Evolutionary conservation across 148 eudicot species (phyloP).

Genomic region (Camellia japonica): DNA sequence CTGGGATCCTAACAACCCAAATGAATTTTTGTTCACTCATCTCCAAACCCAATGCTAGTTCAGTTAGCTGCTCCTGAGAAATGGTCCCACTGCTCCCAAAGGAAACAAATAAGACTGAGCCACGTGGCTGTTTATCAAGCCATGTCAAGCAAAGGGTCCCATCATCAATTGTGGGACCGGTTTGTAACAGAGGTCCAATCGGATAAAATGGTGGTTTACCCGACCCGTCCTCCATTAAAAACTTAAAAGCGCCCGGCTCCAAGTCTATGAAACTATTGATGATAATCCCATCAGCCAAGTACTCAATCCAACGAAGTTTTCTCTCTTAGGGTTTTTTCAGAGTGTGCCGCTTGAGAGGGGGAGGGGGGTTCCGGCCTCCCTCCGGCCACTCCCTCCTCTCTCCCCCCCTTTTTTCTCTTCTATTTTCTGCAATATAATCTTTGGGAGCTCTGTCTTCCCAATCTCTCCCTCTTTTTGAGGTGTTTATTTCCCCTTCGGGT

Average conservation of each 20-base stretch:
- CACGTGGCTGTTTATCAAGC: slow-evolving; percentile 38
- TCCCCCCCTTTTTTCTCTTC: no score
- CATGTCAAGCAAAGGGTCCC: slow-evolving; percentile 22
- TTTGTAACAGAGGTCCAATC: slow-evolving; percentile 32
- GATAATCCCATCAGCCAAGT: slow-evolving; percentile 33
- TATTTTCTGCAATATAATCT: no score
- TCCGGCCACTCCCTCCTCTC: no score
- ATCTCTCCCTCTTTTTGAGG: no score
- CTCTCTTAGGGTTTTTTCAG: no score
- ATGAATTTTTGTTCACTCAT: slow-evolving; percentile 37
- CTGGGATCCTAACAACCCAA: slow-evolving; percentile 41
- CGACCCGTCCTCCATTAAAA: slow-evolving; percentile 5
- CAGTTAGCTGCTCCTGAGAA: slow-evolving; percentile 29
- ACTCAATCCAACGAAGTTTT: no score
- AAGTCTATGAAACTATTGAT: slow-evolving; percentile 33
- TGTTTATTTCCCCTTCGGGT: no score
- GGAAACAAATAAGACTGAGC: slow-evolving; percentile 38
- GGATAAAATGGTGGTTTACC: slow-evolving; percentile 30
- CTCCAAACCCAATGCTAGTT: slow-evolving; percentile 42
- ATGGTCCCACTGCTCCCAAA: slow-evolving; percentile 54
- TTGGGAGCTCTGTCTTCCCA: no score
- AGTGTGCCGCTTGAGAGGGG: no score
- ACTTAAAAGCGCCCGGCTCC: slow-evolving; percentile 25
- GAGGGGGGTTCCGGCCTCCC: no score
- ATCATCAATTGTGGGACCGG: slow-evolving; percentile 5